phyloP scores from a whole-genome alignment of 371 early-diverging fungal species.

The Thermomucor indicae-seudaticae region DNA sequence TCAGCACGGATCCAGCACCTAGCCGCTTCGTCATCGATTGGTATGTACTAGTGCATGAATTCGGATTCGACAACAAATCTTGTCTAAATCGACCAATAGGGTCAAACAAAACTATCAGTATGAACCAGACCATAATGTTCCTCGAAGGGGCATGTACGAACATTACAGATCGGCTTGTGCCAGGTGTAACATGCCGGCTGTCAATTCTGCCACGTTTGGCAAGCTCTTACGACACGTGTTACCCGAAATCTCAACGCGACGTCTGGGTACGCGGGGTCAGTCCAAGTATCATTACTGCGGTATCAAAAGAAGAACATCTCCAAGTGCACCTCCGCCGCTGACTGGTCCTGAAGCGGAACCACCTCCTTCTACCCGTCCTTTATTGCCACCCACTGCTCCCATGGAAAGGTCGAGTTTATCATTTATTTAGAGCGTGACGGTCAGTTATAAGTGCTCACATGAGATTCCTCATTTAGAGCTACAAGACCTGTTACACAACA shows the following conservation, averaged over 20 bases:
- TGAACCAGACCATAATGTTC: conserved; percentile 51
- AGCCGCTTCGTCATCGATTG: no score
- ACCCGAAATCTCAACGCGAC: conserved; percentile 57
- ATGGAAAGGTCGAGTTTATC: neutral
- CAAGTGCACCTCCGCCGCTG: neutral
- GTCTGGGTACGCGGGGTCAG: conserved; percentile 61
- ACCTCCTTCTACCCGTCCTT: neutral
- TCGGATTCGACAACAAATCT: no score
- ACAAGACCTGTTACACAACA: no score
- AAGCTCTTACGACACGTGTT: conserved; percentile 61
- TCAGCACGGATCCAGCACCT: no score
- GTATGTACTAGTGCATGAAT: no score
- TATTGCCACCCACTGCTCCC: neutral
- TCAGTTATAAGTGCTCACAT: no score
- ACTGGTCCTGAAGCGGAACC: neutral
- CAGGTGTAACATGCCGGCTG: conserved; percentile 34
- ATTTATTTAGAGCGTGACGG: no score
- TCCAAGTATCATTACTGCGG: conserved; percentile 61
- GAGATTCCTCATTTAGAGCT: no score
- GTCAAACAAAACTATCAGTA: conserved; percentile 52
- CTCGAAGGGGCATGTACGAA: conserved; percentile 57
- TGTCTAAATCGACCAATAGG: conserved; percentile 20
- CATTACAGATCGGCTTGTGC: conserved; percentile 52
- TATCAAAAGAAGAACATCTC: conserved; percentile 22
- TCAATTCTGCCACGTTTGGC: conserved; percentile 69